These are phyloP conservation scores for Blastobotrys americana DNA, from an alignment of 805 yeast genomes.

Conservation along the genomic window DNA sequence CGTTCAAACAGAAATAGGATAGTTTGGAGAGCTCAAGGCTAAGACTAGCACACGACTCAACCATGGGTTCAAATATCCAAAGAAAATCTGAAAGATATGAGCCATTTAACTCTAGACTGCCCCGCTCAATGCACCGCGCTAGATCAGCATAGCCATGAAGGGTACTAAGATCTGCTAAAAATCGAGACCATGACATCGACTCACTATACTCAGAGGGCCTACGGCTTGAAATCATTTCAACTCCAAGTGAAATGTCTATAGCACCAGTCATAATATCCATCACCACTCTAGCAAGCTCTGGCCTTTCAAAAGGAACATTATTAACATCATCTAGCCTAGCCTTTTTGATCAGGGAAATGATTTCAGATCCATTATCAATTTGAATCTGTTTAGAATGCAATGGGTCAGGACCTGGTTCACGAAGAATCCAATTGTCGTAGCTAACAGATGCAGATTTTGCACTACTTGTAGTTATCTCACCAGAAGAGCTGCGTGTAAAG, in stretches of 20 bases:
- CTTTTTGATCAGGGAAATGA: no score
- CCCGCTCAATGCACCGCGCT: not conserved
- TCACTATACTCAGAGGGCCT: slow-evolving; percentile 2
- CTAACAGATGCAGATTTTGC: no score
- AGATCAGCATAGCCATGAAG: not conserved
- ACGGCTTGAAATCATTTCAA: no score
- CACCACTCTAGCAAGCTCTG: not conserved
- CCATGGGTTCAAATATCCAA: not conserved
- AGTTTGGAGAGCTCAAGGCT: not conserved
- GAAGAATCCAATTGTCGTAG: no score
- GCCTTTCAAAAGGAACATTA: not conserved
- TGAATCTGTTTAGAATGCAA: no score
- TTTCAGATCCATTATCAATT: not conserved
- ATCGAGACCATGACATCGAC: slow-evolving; percentile 7
- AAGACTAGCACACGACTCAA: not conserved
- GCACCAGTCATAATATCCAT: not conserved
- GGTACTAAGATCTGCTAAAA: not conserved
- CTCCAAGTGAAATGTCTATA: no score
- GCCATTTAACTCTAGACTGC: not conserved
- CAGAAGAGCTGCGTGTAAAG: not conserved
- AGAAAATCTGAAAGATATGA: not conserved
- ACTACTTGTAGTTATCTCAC: no score
- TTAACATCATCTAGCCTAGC: no score
- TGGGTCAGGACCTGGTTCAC: no score
- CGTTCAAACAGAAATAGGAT: not conserved